phyloP scores from a whole-genome alignment of 192 early-diverging fungal species.

The Backusella liffmaniae region DNA sequence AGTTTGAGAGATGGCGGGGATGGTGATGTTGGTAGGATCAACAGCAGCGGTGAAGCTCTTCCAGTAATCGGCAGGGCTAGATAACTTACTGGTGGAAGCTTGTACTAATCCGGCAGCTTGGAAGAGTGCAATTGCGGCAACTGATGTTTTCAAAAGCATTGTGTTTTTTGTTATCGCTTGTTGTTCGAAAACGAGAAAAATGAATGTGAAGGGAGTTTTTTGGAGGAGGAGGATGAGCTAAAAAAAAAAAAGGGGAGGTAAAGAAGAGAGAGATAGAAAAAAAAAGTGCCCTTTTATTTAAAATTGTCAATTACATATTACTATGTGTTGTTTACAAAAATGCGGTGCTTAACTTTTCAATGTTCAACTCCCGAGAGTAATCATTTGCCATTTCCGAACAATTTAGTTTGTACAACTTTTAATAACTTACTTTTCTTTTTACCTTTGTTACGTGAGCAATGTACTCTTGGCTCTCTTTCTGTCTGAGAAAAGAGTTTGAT shows the following conservation, averaged over 20 bases:
- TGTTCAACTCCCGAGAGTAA: background rate
- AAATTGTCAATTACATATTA: background rate
- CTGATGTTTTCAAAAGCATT: slow-evolving; percentile 33
- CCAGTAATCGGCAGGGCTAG: slow-evolving; percentile 7
- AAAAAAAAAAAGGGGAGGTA: background rate
- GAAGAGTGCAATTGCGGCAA: slow-evolving; percentile 19
- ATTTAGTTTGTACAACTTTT: slow-evolving; percentile 9
- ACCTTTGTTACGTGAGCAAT: background rate
- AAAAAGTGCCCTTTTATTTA: background rate
- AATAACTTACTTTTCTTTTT: background rate
- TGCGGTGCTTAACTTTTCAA: background rate
- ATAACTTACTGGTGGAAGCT: slow-evolving; percentile 2
- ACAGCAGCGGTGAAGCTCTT: slow-evolving; percentile 16
- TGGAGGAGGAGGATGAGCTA: background rate
- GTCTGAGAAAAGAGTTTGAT: background rate
- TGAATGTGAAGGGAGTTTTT: slow-evolving; percentile 5
- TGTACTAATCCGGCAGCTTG: slow-evolving; percentile 17
- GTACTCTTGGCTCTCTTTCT: slow-evolving; percentile 1
- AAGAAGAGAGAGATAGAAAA: background rate
- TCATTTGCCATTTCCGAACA: slow-evolving; percentile 14
- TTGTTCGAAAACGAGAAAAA: slow-evolving; percentile 14
- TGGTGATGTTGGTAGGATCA: slow-evolving; percentile 32
- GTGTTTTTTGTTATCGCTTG: background rate
- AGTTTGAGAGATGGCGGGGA: slow-evolving; percentile 33
- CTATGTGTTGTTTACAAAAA: background rate